Evolutionary conservation across 148 eudicot species (phyloP).

Genomic region (Amaranthus palmeri): DNA sequence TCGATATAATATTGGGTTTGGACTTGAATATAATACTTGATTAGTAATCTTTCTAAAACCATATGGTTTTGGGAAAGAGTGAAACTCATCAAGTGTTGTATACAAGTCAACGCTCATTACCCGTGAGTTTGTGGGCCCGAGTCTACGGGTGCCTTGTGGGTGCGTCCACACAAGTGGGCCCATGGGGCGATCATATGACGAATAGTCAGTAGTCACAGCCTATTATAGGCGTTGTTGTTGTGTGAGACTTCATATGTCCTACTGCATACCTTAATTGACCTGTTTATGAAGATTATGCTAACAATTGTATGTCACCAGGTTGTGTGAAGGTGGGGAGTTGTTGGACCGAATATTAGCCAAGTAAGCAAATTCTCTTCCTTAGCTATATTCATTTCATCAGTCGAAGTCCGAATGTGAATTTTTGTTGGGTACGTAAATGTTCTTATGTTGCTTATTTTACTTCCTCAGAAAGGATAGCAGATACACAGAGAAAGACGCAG

Average conservation of each 20-base stretch:
- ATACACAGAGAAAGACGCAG: slow-evolving; percentile 91
- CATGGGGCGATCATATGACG: too few species aligned
- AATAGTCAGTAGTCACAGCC: too few species aligned
- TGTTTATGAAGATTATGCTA: neutral
- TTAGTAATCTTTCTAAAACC: too few species aligned
- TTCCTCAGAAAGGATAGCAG: slow-evolving; percentile 83
- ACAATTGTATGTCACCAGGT: slow-evolving; percentile 38
- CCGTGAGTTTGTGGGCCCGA: too few species aligned
- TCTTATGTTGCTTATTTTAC: slow-evolving; percentile 7
- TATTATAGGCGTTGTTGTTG: neutral
- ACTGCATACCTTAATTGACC: neutral
- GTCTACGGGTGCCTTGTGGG: too few species aligned
- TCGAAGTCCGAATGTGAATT: neutral
- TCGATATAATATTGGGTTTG: too few species aligned
- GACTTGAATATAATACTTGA: too few species aligned
- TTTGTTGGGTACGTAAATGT: slow-evolving; percentile 1
- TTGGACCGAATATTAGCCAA: slow-evolving; percentile 84
- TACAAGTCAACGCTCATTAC: too few species aligned
- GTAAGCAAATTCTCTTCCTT: slow-evolving; percentile 30
- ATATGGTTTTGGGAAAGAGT: too few species aligned
- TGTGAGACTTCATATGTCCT: neutral
- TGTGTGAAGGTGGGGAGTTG: slow-evolving; percentile 97
- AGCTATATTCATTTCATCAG: neutral
- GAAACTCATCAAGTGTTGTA: too few species aligned
- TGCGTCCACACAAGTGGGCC: too few species aligned